Evolutionary conservation across 129 eudicot genomes (phyloP).

Genomic region (Flaveria sonorensis): DNA sequence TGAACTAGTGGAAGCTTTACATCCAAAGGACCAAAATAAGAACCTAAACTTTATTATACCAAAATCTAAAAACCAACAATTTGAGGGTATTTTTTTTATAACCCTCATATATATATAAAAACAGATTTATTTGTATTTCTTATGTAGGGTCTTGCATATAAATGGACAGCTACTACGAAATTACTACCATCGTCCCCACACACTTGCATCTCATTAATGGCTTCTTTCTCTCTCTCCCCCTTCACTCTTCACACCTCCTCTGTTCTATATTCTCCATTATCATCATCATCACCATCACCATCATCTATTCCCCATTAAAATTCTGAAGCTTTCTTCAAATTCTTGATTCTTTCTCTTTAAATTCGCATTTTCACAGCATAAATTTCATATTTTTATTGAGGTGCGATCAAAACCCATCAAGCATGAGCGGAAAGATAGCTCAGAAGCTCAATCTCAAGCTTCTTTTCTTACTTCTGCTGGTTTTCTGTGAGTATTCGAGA

Average conservation of each 20-base stretch:
- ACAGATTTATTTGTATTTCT: neutral
- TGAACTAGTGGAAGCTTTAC: neutral
- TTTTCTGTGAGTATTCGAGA: conserved; percentile 54
- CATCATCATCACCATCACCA: neutral
- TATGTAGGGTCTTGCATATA: conserved; percentile 41
- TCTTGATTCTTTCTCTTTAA: neutral
- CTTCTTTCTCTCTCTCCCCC: conserved; percentile 37
- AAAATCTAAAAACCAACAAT: neutral
- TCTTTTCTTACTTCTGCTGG: conserved; percentile 43
- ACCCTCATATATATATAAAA: neutral
- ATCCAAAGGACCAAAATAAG: neutral
- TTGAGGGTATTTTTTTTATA: neutral
- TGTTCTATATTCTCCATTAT: conserved; percentile 36
- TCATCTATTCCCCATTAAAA: conserved; percentile 26
- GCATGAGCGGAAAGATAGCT: conserved; percentile 58
- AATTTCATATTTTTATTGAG: neutral
- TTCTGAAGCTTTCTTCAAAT: conserved; percentile 24
- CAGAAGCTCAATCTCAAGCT: conserved; percentile 43
- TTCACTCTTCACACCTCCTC: conserved; percentile 35
- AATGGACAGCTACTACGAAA: conserved; percentile 64
- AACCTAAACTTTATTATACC: neutral
- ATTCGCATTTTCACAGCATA: neutral
- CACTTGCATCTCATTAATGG: conserved; percentile 74
- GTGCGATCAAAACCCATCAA: conserved; percentile 33
- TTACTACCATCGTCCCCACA: conserved; percentile 67